phyloP scores from a whole-genome alignment of 768 basidiomycete species.

The Leccinum boreale region DNA sequence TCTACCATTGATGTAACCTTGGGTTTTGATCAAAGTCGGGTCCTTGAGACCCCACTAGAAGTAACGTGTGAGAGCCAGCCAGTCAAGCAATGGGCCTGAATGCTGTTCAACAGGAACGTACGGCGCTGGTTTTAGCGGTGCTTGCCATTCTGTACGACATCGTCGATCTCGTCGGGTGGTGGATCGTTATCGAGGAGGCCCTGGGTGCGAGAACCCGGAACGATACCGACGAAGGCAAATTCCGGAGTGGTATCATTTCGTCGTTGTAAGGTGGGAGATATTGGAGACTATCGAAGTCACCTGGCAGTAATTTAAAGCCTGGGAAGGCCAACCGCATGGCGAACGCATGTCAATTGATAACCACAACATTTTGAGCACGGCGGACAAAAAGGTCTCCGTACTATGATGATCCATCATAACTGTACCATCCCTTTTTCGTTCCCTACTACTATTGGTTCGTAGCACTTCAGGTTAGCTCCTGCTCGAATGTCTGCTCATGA shows the following conservation, averaged over 20 bases:
- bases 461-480: too few species aligned
- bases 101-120: constrained; percentile 29
- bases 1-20: constrained; percentile 80
- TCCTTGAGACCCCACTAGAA: constrained; percentile 76
- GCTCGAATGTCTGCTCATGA: too few species aligned
- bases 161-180: constrained; percentile 6
- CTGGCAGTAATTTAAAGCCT: neutral
- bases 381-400: neutral
- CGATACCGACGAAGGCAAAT: constrained; percentile 13
- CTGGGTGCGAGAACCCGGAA: constrained; percentile 21
- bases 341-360: neutral
- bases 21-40: constrained; percentile 64
- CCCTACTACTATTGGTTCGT: too few species aligned
- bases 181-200: constrained; percentile 1
- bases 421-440: neutral
- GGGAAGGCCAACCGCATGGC: constrained; percentile 5
- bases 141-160: constrained; percentile 52
- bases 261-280: neutral
- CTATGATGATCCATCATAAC: neutral
- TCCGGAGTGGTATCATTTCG: constrained; percentile 14
- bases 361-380: neutral
- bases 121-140: constrained; percentile 29
- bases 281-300: neutral
- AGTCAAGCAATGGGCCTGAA: neutral
- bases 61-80: neutral